Conservation (phyloP, 1,284 basidiomycete genomes). For the Filobasidium uniguttulatum region DNA sequence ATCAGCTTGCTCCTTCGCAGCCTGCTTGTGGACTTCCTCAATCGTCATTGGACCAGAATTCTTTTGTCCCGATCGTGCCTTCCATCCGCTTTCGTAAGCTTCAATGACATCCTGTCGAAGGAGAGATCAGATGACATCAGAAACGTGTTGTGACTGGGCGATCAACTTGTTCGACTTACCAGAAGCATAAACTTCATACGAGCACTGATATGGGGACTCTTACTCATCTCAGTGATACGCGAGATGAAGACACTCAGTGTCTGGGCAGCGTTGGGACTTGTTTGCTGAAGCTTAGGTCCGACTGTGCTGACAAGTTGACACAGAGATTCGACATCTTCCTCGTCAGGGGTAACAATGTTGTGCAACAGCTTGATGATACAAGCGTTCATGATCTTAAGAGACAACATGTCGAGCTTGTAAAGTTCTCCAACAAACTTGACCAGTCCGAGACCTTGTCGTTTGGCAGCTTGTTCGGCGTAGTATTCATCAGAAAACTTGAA, state of each 20-base stretch:
- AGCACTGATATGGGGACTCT: conserved; percentile 59
- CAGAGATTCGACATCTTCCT: conserved; percentile 92
- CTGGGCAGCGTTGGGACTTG: conserved; percentile 52
- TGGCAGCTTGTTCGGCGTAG: conserved; percentile 90
- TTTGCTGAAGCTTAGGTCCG: conserved; percentile 63
- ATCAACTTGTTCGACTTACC: conserved; percentile 41
- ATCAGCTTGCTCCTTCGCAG: conserved; percentile 59
- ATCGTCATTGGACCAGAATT: conserved; percentile 75
- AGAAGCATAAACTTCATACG: conserved; percentile 92
- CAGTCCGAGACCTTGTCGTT: conserved; percentile 89
- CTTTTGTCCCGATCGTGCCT: conserved; percentile 46
- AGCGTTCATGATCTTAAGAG: conserved; percentile 88
- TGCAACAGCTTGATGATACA: conserved; percentile 88
- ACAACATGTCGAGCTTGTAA: conserved; percentile 91
- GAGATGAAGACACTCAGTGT: conserved; percentile 89
- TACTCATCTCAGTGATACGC: conserved; percentile 67
- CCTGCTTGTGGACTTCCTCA: conserved; percentile 74
- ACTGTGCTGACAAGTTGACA: conserved; percentile 87
- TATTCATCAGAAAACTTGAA: conserved; percentile 89
- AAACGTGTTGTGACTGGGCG: conserved; percentile 2
- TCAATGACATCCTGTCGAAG: conserved; percentile 66
- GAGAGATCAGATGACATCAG: too few species aligned
- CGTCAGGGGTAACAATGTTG: conserved; percentile 86
- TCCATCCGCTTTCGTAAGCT: conserved; percentile 70
- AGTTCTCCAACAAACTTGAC: conserved; percentile 96